Evolutionary conservation across 805 yeast genomes (phyloP), one percentile per base, ranked within the genome.

Genomic region (Yarrowia sp.): DNA sequence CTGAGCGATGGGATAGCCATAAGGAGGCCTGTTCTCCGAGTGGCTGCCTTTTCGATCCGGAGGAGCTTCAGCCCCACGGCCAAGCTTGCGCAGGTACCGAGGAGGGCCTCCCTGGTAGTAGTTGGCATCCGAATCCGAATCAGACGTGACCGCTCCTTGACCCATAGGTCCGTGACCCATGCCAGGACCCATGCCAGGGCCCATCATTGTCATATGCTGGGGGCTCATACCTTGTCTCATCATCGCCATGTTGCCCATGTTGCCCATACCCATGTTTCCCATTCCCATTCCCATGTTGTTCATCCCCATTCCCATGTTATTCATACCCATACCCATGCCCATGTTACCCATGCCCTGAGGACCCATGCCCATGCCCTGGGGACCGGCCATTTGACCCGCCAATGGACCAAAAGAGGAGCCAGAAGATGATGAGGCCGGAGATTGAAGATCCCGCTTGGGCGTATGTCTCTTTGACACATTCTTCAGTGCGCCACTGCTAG

Each of bases 51-150:
- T 19, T 17, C 46, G 58, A 5, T 54, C 61, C 4, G 36, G 16
- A 16, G 46, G 24, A 26, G 61, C 46, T 12, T 54, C 61, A 6
- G 33, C 30, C n/a, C 61, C 46, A 10, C 24, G 41, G 26, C 46
- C 61, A 9, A 54, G 44, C 26, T 38, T 54, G 8, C 36, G 46
- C 1, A 54, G 26, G 46, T 54, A 54, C 14, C 61, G 26, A 8
- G 61, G 61, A 54, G 61, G 61, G 2, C 61, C 61, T 7, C 61
- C 61, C 17, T 46, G 44, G 46, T 38, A 54, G 12, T 54, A 38
- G 35, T 21, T 38, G 24, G 61, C 44, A 19, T 54, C 61, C 2
- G 61, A 54, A n/a, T 54, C 46, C 1, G 58, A 51, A 17, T 51
- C 58, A 33, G 58, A 49, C 56, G 32, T 51, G 41, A 33, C 32